Evolutionary conservation across 768 basidiomycete genomes (phyloP), one percentile per base, ranked within the genome.

Genomic region (Pleurotus platypus): DNA sequence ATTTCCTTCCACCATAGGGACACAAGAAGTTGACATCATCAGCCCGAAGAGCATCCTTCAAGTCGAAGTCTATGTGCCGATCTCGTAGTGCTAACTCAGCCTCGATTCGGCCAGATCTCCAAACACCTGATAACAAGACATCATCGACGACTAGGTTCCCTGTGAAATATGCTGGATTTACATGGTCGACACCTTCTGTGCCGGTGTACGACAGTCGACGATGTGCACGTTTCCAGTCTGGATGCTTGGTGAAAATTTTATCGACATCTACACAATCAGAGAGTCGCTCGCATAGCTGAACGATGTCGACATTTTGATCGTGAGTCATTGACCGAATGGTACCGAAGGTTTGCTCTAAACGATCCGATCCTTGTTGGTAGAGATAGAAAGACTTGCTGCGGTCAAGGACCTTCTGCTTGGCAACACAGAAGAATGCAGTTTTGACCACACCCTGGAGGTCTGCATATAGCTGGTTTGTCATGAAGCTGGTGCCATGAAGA

Each of bases 371-470:
- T 20, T 58, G 58, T 7, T 61, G 59, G 24, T 55, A 65, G 9
- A 70, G 48, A 46, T 61, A 65, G 30, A 72, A 62, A 0, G 55
- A 47, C 1, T 27, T 20, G 1, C 42, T 8, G 1, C 56, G 58
- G 56, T 73, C 63, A 1, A 71, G 60, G 5, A 56, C 2, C 55
- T 64, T 58, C 35, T 69, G 68, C 20, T 70, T 61, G 42, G 59
- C 59, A 39, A 65, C 65, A 48, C 55, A 58, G 57, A 60, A 63
- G 20, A 63, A 58, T 50, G 58, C 63, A 37, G 65, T 70, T 27
- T 66, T 64, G 24, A 72, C 62, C 61, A 69, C 68, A 15, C 65
- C 61, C 53, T 71, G 68, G 0, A 62, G 22, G 49, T 74, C 70
- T 11, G 61, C 58, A 57, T 72, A 73, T 0, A 72, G 62, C 27